Evolutionary conservation across 73 alveolate species (phyloP), one percentile per base, ranked within the genome.

Genomic region (Blepharisma japonicum): DNA sequence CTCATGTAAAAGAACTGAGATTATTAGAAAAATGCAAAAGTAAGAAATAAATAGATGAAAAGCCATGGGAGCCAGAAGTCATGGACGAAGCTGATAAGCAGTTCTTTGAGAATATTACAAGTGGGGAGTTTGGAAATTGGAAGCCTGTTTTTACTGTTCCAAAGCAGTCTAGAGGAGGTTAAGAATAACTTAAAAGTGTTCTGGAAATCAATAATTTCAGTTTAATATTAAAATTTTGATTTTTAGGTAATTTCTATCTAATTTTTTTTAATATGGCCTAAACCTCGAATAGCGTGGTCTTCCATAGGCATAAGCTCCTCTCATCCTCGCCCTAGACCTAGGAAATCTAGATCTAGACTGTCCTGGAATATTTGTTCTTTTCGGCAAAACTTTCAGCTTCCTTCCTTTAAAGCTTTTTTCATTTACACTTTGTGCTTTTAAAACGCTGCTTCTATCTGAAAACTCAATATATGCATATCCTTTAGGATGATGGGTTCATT

Each of bases 401-500:
- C 92, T 55, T 27, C 92, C 92, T 51, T 85, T 85, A 76, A 85
- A 85, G 9, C 80, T 76, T 6, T 81, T 45, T 6, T 84, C 91
- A 56, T 77, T 71, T 45, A 81, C 21, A 53, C 76, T 67, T 49
- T 74, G 71, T 5, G 93, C 89, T 20, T 76, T 74, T 46, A 54
- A 55, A 6, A 79, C 86, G 9, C 77, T 49, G 6, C 74, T 86
- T 21, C 18, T 20, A 6, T 56, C 71, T 3, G 45, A 79, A 51
- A 86, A 86, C 70, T 86, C 94, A 6, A 86, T 78, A 77, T 82
- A 86, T 4, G 90, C 90, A 82, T 76, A 55, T 81, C 87, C 87
- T 71, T 80, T 80, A 20, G 87, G 87, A 56, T 80, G n/a, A 20
- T 82, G 78, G 0, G 90, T 55, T n/a, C 68, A 25, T 55, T 86